Percentiles rank a stretch among this genome's conserved stretches.
phyloP scores from a whole-genome alignment of 305 asterid genomes.

The Rubia tinctorum region DNA sequence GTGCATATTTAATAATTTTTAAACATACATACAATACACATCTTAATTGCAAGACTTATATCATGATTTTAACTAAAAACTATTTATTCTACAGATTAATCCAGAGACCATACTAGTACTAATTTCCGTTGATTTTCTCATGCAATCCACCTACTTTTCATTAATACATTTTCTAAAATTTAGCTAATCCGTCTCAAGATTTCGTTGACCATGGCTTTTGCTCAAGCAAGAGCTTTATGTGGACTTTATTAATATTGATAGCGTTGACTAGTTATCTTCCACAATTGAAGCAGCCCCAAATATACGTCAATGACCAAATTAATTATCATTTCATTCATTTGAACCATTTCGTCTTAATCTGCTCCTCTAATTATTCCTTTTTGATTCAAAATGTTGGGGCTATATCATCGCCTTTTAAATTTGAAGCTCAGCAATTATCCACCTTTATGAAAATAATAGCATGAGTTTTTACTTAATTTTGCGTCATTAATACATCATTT shows the following conservation, averaged over 20 bases:
- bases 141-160: neutral
- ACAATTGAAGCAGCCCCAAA: neutral
- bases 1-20: no score
- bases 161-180: neutral
- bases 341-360: neutral
- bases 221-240: neutral
- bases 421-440: neutral
- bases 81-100: no score
- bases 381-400: neutral
- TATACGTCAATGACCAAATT: neutral
- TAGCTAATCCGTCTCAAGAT: neutral
- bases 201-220: neutral
- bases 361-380: neutral
- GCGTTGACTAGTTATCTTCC: neutral
- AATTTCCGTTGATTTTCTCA: neutral
- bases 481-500: neutral
- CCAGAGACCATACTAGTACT: no score
- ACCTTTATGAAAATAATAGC: neutral
- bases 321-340: neutral
- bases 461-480: neutral
- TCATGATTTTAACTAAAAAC: no score
- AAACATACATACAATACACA: no score
- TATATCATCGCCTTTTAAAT: neutral
- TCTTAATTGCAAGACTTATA: no score
- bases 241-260: neutral